Base-by-base conservation (phyloP, 2,329 filamentous ascomycete genomes). In the Daldinia sp. region DNA sequence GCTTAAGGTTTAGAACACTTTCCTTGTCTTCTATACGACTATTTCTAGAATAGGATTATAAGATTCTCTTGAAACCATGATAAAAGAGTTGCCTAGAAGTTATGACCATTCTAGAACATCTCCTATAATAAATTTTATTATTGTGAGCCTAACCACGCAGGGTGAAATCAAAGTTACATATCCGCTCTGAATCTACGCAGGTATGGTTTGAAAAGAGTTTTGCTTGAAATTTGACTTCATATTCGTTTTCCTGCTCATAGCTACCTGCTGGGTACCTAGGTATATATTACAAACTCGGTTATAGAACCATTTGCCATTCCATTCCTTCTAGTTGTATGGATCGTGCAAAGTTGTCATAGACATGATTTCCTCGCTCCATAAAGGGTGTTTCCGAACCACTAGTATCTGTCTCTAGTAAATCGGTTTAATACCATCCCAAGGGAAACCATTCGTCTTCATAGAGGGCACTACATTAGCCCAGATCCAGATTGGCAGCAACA, bases 171-270 rank as follows among this genome's bases (percentile, higher is more conserved):
- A n/a, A n/a, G n/a, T n/a, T n/a, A 27, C 39, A 19, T 17, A 45
- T 29, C 34, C 19, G 10, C 37, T 55, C 21, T 48, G 11, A 30
- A 30, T 32, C 21, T 53, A 57, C 15, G 3, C 32, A 19, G n/a
- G n/a, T 17, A 48, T 35, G 21, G 34, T 51, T 15, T 8, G 27
- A 35, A 29, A 48, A 47, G 7, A 55, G 19, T 34, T 30, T 48
- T n/a, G 29, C 53, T 34, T 23, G 39, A 63, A 45, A 63, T 32
- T 50, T 63, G 25, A 50, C 17, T 63, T 29, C 37, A 6, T 47
- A 11, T 45, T 6, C 51, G 23, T n/a, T 35, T 11, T 19, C 43
- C 19, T 48, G 45, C n/a, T 19, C 21, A 15, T 9, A 45, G 39
- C 21, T 45, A n/a, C n/a, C n/a, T n/a, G n/a, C n/a, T n/a, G n/a